A percentile compares a stretch with the other conserved stretches of the same genome.
Conservation (phyloP, 108 stramenopile genomes). For the Nitzschia sp. region DNA sequence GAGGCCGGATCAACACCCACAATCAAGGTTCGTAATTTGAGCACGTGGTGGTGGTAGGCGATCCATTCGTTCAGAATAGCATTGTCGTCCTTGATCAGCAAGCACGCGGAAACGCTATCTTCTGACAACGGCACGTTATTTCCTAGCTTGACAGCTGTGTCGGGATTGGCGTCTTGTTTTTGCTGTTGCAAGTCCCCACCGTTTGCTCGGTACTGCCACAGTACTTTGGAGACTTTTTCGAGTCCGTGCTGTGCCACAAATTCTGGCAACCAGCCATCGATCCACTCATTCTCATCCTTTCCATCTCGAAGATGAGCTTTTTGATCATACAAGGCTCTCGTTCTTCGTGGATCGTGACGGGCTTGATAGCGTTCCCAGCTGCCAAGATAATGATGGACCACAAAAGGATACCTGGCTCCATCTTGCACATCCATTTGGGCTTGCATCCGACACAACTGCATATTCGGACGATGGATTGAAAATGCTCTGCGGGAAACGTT, state of each 20-base stretch:
- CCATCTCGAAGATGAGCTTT: conserved; percentile 4
- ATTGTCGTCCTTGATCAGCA: conserved; percentile 52
- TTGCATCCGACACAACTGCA: conserved; percentile 28
- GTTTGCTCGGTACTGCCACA: neutral
- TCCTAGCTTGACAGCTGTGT: neutral
- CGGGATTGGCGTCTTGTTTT: neutral
- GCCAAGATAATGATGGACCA: conserved; percentile 46
- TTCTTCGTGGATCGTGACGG: conserved; percentile 35
- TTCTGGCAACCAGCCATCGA: conserved; percentile 32
- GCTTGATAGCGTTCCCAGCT: conserved; percentile 34
- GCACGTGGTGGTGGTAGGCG: conserved; percentile 68
- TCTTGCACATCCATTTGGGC: conserved; percentile 26
- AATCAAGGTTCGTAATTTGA: conserved; percentile 52
- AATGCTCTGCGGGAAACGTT: conserved; percentile 17
- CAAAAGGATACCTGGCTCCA: conserved; percentile 23
- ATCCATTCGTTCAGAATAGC: conserved; percentile 43
- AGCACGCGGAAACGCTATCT: conserved; percentile 37
- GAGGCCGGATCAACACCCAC: conserved; percentile 63
- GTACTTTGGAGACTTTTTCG: conserved; percentile 24
- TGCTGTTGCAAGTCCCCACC: neutral
- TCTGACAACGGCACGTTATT: neutral
- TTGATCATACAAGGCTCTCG: neutral
- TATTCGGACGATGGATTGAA: conserved; percentile 36
- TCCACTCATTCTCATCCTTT: conserved; percentile 28
- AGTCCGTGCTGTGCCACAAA: conserved; percentile 27